These are phyloP conservation scores for Xylariomycetidae sp. DNA, from an alignment of 2,329 filamentous ascomycete genomes.

Conservation along the genomic window DNA sequence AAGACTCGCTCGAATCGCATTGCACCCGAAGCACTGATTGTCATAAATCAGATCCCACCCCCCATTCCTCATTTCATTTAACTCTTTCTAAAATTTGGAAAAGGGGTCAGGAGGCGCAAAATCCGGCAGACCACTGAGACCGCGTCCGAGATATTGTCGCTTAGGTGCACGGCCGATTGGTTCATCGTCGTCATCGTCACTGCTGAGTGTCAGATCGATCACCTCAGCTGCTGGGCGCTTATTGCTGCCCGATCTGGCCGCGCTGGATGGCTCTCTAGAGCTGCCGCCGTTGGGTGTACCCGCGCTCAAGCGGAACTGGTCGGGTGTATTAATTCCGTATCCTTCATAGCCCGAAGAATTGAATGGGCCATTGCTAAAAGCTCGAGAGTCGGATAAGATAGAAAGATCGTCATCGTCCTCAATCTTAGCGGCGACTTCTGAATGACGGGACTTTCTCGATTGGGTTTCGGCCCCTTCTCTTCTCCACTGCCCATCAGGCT, in stretches of 20 bases:
- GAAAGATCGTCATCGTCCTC: slow-evolving; percentile 45
- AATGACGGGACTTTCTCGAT: slow-evolving; percentile 20
- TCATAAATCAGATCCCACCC: too few species aligned
- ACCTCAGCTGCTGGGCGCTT: slow-evolving; percentile 41
- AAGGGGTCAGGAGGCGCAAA: too few species aligned
- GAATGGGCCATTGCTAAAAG: slow-evolving; percentile 31
- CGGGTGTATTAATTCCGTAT: slow-evolving; percentile 16
- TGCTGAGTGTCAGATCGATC: slow-evolving; percentile 56
- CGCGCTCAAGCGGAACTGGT: slow-evolving; percentile 11
- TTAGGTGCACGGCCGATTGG: slow-evolving; percentile 40
- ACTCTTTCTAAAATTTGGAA: too few species aligned
- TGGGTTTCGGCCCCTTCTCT: slow-evolving; percentile 31
- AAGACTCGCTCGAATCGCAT: too few species aligned
- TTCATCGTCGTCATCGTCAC: slow-evolving; percentile 48
- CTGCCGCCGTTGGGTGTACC: slow-evolving; percentile 13
- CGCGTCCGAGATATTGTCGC: slow-evolving; percentile 35
- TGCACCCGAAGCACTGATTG: too few species aligned
- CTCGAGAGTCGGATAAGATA: slow-evolving; percentile 39
- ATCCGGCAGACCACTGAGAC: too few species aligned
- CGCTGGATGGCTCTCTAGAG: slow-evolving; percentile 27
- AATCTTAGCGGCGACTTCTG: slow-evolving; percentile 16
- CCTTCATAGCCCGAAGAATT: slow-evolving; percentile 23
- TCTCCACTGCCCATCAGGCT: slow-evolving; percentile 78
- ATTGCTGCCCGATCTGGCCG: slow-evolving; percentile 30
- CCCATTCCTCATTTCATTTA: too few species aligned